These are phyloP conservation scores for Didymella lethalis DNA, from an alignment of 2,329 filamentous ascomycete species.

Conservation along the genomic window DNA sequence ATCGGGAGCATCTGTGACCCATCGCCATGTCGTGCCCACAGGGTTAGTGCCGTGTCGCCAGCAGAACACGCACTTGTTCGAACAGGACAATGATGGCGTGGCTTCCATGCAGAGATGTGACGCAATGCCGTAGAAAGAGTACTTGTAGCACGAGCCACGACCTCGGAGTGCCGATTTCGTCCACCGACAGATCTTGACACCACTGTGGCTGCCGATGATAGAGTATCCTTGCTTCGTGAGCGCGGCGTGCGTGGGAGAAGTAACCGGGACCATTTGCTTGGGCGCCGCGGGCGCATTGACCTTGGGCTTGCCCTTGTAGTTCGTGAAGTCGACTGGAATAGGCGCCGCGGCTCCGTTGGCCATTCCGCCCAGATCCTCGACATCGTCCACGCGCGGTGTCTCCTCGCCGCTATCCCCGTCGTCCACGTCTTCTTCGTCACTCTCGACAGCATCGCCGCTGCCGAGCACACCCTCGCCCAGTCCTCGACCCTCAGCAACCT, in stretches of 20 bases:
- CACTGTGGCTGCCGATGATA: conserved; percentile 93
- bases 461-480: conserved; percentile 74
- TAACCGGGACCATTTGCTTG: conserved; percentile 94
- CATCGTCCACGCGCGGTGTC: conserved; percentile 67
- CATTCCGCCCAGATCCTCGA: conserved; percentile 82
- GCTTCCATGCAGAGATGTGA: conserved; percentile 99
- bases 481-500: conserved; percentile 61
- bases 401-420: conserved; percentile 56
- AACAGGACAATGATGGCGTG: conserved; percentile 92
- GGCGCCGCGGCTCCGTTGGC: conserved; percentile 58
- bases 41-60: conserved; percentile 98
- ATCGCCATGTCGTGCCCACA: conserved; percentile 95
- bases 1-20: conserved; percentile 90
- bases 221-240: conserved; percentile 97
- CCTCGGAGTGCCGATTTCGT: conserved; percentile 95
- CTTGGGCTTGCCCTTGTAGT: conserved; percentile 64
- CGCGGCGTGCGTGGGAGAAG: conserved; percentile 85
- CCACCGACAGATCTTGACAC: conserved; percentile 98
- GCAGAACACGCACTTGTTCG: conserved; percentile 98
- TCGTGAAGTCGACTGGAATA: conserved; percentile 87
- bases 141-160: conserved; percentile 96
- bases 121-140: conserved; percentile 94
- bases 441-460: conserved; percentile 84
- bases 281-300: conserved; percentile 56
- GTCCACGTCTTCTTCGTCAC: conserved; percentile 74